Evolutionary conservation across 192 early-diverging fungal species (phyloP).

Genomic region (Rhizoclosmatium globosum): DNA sequence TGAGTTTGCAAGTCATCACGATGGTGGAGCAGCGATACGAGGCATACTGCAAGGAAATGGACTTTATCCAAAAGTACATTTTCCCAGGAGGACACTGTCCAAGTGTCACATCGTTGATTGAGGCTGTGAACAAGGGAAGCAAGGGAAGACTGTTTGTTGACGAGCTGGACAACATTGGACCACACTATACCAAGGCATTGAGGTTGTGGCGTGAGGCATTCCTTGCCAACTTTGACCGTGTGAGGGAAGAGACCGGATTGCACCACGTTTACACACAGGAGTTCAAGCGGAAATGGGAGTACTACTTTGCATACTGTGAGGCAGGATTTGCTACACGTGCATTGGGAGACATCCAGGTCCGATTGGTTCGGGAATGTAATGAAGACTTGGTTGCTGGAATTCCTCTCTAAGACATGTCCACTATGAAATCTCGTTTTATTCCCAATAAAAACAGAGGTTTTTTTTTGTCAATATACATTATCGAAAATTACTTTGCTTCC

Average conservation of each 20-base stretch:
- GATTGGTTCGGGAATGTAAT: constrained; percentile 56
- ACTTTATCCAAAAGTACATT: constrained; percentile 81
- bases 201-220: constrained; percentile 75
- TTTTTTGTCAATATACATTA: no score
- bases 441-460: no score
- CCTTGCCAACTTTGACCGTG: constrained; percentile 59
- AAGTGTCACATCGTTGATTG: constrained; percentile 62
- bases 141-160: constrained; percentile 66
- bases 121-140: constrained; percentile 61
- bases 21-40: constrained; percentile 74
- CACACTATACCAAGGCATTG: constrained; percentile 75
- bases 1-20: constrained; percentile 72
- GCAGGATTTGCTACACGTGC: constrained; percentile 76
- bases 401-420: constrained; percentile 34
- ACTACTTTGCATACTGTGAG: constrained; percentile 85
- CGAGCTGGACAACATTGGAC: constrained; percentile 67
- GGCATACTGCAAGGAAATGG: constrained; percentile 61
- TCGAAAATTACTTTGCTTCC: no score
- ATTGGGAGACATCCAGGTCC: constrained; percentile 67
- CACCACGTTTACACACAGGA: constrained; percentile 58
- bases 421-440: no score
- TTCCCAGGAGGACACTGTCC: constrained; percentile 81
- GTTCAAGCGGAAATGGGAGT: constrained; percentile 81
- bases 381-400: constrained; percentile 47
- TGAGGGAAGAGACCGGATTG: constrained; percentile 44